Base-by-base conservation (phyloP, 441 rosid genomes). In the Adansonia rubrostipa region DNA sequence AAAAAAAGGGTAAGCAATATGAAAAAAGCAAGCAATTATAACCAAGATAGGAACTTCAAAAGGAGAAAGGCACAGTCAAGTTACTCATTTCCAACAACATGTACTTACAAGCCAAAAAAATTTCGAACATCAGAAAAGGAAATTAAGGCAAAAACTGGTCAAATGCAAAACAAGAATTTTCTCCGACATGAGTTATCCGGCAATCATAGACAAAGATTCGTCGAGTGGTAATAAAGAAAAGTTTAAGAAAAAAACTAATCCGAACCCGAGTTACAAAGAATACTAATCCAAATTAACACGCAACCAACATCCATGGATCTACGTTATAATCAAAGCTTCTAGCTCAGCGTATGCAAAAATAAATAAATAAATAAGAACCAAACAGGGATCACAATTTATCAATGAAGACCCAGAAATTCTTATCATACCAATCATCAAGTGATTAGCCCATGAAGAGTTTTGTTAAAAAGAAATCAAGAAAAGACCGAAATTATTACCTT, bases 401-500 rank as follows among this genome's bases (percentile, higher is more conserved):
- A 44, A 71, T 50, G 22, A 60, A 66, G 15, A 40, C 50, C 28
- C 44, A 14, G 17, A 36, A 19, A 7, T n/a, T 9, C 36, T 60
- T n/a, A 65, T 19, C 7, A 5, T 24, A 24, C 28, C 28, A 24
- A 24, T 24, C 54, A 78, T 66, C 80, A 19, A n/a, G 11, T 77
- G 77, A 75, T 62, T 80, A 48, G 45, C 9, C 13, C 2, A 36
- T 17, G 13, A 68, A 74, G 13, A n/a, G 28, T 24, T 24, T 24
- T 24, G 28, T 24, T 24, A 24, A 24, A 24, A 24, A 28, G 3
- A 28, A 28, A 28, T 28, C 3, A 28, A 1, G 3, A 28, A 51
- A 15, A 67, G 4, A 22, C 53, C 3, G 50, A 53, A 73, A 73
- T 64, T 67, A 17, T 80, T 71, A 83, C 86, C 84, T 48, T 53